A percentile compares a stretch with the other conserved stretches of the same genome.
These are phyloP conservation scores for Aspergillus wentii DNA, from an alignment of 495 filamentous ascomycete genomes.

Conservation along the genomic window DNA sequence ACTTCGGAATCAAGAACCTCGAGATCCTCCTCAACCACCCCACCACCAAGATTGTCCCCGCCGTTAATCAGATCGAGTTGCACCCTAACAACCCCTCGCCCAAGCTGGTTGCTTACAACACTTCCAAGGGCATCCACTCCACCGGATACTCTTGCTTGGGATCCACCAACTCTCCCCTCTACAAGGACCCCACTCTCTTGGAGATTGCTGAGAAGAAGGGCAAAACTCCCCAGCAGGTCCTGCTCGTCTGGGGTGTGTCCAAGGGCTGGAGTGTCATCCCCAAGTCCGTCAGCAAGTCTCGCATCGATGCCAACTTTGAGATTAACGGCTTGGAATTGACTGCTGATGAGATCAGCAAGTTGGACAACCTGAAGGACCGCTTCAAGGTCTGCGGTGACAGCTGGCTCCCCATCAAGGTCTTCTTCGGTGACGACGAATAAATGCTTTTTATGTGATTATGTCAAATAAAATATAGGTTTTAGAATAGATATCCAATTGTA, in stretches of 20 bases:
- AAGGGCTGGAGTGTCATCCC: slow-evolving; percentile 72
- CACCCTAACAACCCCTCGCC: slow-evolving; percentile 78
- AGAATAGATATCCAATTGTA: slow-evolving; percentile 8
- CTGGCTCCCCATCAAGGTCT: slow-evolving; percentile 75
- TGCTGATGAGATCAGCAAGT: slow-evolving; percentile 56
- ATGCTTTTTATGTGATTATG: slow-evolving; percentile 10
- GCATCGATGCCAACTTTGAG: slow-evolving; percentile 61
- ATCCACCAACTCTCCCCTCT: slow-evolving; percentile 49
- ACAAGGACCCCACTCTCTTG: slow-evolving; percentile 54
- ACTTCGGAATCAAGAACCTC: slow-evolving; percentile 57
- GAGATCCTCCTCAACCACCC: slow-evolving; percentile 52
- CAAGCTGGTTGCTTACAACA: slow-evolving; percentile 71
- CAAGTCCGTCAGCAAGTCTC: slow-evolving; percentile 58
- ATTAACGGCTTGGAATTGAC: slow-evolving; percentile 64
- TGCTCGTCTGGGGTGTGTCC: slow-evolving; percentile 65
- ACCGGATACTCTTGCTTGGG: slow-evolving; percentile 68
- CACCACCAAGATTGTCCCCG: slow-evolving; percentile 60
- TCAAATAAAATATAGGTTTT: slow-evolving; percentile 4
- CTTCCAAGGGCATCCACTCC: slow-evolving; percentile 61
- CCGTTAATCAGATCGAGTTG: slow-evolving; percentile 90
- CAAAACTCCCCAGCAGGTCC: slow-evolving; percentile 62
- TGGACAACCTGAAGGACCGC: slow-evolving; percentile 59
- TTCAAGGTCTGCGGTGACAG: slow-evolving; percentile 70
- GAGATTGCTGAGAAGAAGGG: slow-evolving; percentile 60
- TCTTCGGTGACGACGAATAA: slow-evolving; percentile 84